Evolutionary conservation across 352 stramenopile genomes (phyloP), one percentile per base, ranked within the genome.

Genomic region (Achlya hypogyna): DNA sequence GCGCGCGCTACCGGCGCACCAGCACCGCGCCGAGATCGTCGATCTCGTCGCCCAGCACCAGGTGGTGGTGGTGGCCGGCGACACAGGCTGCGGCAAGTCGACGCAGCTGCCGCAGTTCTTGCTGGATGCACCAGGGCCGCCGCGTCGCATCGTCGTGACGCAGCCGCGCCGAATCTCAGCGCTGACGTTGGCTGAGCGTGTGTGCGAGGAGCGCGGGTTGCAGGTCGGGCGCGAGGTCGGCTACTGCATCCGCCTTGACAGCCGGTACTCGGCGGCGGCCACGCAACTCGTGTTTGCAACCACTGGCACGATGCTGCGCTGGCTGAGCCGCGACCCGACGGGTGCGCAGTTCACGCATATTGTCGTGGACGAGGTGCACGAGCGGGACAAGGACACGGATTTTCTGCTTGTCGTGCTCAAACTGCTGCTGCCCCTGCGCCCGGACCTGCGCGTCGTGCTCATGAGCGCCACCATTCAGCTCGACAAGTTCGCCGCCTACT

Each of bases 221-320:
- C 14, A 20, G 0, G 27, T 85, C 23, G 76, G 81, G 18, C 76
- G 86, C 23, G 79, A 92, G 53, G 82, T 98, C 9, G 93, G 93
- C n/a, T 96, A 98, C 72, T 81, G 85, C 0, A 96, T 98, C 51
- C 84, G 94, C 0, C 87, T 98, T 27, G 93, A 98, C 71, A 84
- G 78, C 43, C 82, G 78, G 16, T 83, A 84, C 59, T 83, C 87
- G 51, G 69, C 78, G 6, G 60, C 87, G 28, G 74, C 86, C 38
- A 98, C 95, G 35, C 87, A 96, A 25, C 78, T 99, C 9, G 85
- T 99, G 29, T 99, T 99, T 74, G 98, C 91, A 71, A 99, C 97
- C n/a, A 99, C 96, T 4, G 97, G 85, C n/a, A 91, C 82, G 64
- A 74, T 97, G 35, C 72, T 97, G 0, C 89, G 91, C 53, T 93